These are phyloP conservation scores for Stereocaulon alpinum DNA, from an alignment of 495 filamentous ascomycete genomes.

Conservation along the genomic window DNA sequence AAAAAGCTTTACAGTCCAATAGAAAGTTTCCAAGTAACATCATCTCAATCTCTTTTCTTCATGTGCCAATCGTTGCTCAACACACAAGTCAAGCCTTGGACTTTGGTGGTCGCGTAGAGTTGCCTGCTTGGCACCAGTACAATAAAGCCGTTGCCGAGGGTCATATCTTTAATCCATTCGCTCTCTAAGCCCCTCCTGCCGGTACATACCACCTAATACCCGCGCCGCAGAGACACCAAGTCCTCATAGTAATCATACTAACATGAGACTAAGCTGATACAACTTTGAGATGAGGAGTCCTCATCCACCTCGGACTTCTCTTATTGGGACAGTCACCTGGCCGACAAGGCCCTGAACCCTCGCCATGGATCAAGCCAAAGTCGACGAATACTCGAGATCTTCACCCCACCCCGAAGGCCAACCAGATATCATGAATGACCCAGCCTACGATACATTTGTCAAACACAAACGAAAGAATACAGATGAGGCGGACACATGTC, in stretches of 20 bases:
- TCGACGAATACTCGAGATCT: not conserved
- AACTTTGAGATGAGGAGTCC: not conserved
- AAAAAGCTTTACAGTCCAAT: not conserved
- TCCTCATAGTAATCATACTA: not conserved
- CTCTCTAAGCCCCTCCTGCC: too few species aligned
- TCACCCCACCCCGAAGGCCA: not conserved
- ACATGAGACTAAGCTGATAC: not conserved
- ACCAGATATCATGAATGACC: conserved; percentile 60
- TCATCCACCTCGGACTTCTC: conserved; percentile 3
- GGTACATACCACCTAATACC: too few species aligned
- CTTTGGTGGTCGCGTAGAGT: not conserved
- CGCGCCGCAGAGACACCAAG: not conserved
- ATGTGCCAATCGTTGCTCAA: not conserved
- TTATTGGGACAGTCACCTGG: not conserved
- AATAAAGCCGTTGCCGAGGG: not conserved
- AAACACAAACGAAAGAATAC: conserved; percentile 32
- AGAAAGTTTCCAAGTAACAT: not conserved
- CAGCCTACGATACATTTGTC: conserved; percentile 35
- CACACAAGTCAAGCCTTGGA: not conserved
- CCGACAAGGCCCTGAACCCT: not conserved
- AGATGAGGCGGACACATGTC: conserved; percentile 66
- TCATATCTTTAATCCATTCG: not conserved
- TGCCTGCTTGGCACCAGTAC: not conserved
- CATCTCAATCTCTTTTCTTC: not conserved
- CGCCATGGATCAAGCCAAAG: not conserved